Conservation (phyloP, 2,329 filamentous ascomycete species). For the Verruconis gallopava region DNA sequence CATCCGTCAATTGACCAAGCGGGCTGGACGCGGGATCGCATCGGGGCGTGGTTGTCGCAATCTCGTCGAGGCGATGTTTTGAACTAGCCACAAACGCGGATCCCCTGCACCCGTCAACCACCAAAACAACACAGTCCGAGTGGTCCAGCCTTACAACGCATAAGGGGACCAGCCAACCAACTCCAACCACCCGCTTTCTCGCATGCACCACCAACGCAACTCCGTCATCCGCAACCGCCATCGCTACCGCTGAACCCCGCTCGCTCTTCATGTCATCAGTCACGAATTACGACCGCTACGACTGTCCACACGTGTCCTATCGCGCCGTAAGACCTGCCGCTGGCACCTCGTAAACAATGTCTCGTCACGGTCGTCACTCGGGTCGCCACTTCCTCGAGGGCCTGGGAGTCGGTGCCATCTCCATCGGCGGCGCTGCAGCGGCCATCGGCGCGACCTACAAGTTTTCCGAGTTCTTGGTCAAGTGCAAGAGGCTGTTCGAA, state of each 20-base stretch:
- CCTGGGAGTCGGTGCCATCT: slow-evolving; percentile 18
- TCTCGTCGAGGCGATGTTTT: too few relatives aligned
- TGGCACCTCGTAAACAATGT: neutral
- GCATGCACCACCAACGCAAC: neutral
- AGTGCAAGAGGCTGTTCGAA: slow-evolving; percentile 23
- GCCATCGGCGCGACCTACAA: slow-evolving; percentile 27
- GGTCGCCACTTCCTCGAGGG: neutral
- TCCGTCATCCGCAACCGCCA: neutral
- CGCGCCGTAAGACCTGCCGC: too few relatives aligned
- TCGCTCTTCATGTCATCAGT: neutral
- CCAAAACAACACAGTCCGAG: neutral
- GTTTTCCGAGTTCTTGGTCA: slow-evolving; percentile 23
- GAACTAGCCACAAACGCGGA: too few relatives aligned
- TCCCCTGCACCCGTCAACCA: too few relatives aligned
- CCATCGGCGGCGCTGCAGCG: slow-evolving; percentile 20
- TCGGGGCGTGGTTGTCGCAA: too few relatives aligned
- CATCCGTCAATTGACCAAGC: too few relatives aligned
- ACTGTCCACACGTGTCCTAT: neutral
- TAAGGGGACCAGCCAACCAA: too few relatives aligned
- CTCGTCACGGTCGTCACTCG: neutral
- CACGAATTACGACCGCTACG: neutral
- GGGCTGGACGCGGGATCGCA: too few relatives aligned
- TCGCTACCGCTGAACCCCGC: neutral
- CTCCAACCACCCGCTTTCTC: neutral
- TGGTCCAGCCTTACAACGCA: neutral